Conservation (phyloP, 1,284 basidiomycete genomes). For the Anthracocystis setariae region DNA sequence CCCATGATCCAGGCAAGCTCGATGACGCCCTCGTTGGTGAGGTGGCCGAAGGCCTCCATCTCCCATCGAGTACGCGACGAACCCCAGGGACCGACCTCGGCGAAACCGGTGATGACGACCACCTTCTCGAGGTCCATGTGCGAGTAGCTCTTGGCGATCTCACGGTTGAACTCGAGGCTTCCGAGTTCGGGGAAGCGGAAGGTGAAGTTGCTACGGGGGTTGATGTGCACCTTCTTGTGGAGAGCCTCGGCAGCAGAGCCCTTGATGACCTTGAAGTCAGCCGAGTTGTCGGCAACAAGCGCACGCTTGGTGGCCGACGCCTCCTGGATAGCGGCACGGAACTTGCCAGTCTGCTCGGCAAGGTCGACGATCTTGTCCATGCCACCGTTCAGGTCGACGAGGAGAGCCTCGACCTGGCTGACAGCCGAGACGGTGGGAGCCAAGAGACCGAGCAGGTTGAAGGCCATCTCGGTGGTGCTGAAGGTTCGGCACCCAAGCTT, state of each 20-base stretch:
- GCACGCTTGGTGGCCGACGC: slow-evolving; percentile 92
- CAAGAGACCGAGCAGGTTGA: slow-evolving; percentile 97
- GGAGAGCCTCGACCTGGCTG: slow-evolving; percentile 98
- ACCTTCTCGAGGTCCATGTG: slow-evolving; percentile 91
- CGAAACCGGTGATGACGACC: slow-evolving; percentile 93
- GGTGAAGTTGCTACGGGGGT: slow-evolving; percentile 96
- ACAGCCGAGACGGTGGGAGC: slow-evolving; percentile 99
- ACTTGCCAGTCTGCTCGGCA: slow-evolving; percentile 68
- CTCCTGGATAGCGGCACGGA: slow-evolving; percentile 79
- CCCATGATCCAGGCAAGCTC: slow-evolving; percentile 99
- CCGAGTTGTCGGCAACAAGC: slow-evolving; percentile 89
- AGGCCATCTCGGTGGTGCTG: slow-evolving; percentile 99
- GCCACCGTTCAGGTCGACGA: slow-evolving; percentile 87
- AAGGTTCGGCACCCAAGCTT: slow-evolving; percentile 94
- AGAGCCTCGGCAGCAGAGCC: slow-evolving; percentile 92
- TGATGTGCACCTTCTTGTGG: slow-evolving; percentile 89
- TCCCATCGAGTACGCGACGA: slow-evolving; percentile 99
- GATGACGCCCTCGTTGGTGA: slow-evolving; percentile 87
- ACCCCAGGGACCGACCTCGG: slow-evolving; percentile 98
- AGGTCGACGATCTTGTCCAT: slow-evolving; percentile 70
- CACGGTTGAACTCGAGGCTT: slow-evolving; percentile 72
- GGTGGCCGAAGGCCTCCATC: slow-evolving; percentile 65
- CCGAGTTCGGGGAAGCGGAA: slow-evolving; percentile 86
- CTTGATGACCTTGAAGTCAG: slow-evolving; percentile 91
- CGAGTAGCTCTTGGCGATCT: slow-evolving; percentile 71